Base-by-base conservation (phyloP, 2,329 filamentous ascomycete species). In the Celoporthe dispersa region DNA sequence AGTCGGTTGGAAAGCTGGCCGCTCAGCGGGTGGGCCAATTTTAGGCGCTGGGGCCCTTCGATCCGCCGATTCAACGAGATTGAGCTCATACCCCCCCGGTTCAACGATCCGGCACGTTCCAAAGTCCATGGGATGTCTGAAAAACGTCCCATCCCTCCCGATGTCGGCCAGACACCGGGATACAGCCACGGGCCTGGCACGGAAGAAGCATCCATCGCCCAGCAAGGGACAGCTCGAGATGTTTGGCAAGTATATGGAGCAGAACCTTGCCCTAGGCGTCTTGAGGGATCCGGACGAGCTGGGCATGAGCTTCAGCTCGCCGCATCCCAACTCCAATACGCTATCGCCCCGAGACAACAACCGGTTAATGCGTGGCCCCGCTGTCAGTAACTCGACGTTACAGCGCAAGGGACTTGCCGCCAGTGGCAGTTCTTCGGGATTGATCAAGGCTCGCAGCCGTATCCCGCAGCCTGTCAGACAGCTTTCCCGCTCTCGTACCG, bases 121-220 rank as follows among this genome's bases (percentile, higher is more conserved):
- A 65, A 71, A 51, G 35, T 67, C 70, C n/a, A 67, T 69, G 25
- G 66, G 62, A 8, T 63, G 66, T n/a, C 67, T 66, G 22, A 28
- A 66, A 73, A 75, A 55, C 11, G 61, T 33, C 4, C 60, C 68
- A 1, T 28, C 59, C 6, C n/a, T 72, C 25, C 48, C 65, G 12
- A 28, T 62, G 44, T 62, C 66, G 11, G 48, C 53, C 16, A 60
- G 53, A 16, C 44, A 57, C 28, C 65, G 65, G 3, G 55, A 35
- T 19, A 65, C 35, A 22, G 37, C 19, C 3, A 62, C 51, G 16
- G 31, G 37, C 3, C 25, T 68, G 16, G 57, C 68, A 22, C 51
- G 60, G 22, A 84, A 84, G 76, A 84, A 84, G 68, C 82, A 84
- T 53, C 83, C 82, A 7, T 84, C 82, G 2, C 82, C 83, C 2